phyloP scores from a whole-genome alignment of 805 yeast species.

The Hanseniaspora occidentalis region DNA sequence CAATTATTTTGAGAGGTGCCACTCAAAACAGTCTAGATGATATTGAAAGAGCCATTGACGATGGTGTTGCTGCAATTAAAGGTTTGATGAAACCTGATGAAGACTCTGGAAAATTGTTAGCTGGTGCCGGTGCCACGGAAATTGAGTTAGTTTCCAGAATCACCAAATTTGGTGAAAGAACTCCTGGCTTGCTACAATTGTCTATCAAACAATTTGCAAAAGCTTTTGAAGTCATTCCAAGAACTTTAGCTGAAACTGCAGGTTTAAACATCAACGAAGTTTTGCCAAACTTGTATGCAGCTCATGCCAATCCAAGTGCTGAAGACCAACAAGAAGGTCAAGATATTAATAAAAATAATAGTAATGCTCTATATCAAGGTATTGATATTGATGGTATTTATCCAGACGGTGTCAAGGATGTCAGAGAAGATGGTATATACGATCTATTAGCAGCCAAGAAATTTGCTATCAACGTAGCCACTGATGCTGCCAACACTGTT shows the following conservation, averaged over 20 bases:
- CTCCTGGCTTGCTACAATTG: conserved; percentile 85
- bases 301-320: conserved; percentile 44
- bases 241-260: conserved; percentile 86
- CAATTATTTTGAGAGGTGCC: conserved; percentile 91
- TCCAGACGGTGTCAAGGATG: conserved; percentile 58
- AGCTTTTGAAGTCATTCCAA: conserved; percentile 90
- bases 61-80: conserved; percentile 86
- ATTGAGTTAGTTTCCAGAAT: conserved; percentile 73
- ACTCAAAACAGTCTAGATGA: conserved; percentile 90
- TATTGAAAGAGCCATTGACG: conserved; percentile 93
- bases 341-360: conserved; percentile 4
- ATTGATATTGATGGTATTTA: conserved; percentile 72
- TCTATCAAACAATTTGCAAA: conserved; percentile 91
- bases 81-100: conserved; percentile 60
- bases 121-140: conserved; percentile 96
- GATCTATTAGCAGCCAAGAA: conserved; percentile 73
- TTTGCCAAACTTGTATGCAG: conserved; percentile 79
- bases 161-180: conserved; percentile 78
- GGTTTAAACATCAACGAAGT: conserved; percentile 86
- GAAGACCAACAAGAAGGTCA: conserved; percentile 10
- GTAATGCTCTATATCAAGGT: conserved; percentile 30
- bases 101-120: conserved; percentile 59
- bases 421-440: conserved; percentile 53
- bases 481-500: conserved; percentile 88
- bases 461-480: conserved; percentile 84